Evolutionary conservation across 1,139 yeast genomes (phyloP), one percentile per base, ranked within the genome.

Genomic region (Scheffersomyces lignicola): DNA sequence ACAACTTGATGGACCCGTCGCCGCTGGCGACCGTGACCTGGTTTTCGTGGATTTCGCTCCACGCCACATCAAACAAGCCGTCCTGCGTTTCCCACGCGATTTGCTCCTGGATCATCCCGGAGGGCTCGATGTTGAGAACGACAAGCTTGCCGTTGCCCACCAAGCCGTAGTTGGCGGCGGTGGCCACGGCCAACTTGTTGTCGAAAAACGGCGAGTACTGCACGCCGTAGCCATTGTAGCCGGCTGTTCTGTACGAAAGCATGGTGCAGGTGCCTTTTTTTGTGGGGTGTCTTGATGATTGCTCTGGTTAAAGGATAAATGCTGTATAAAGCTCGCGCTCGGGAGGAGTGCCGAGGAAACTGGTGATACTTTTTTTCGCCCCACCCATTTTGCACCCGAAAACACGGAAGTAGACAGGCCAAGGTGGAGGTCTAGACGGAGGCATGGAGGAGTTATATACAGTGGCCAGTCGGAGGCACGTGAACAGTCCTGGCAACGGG

Each of bases 171-270:
- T 92, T 92, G 23, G 97, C 88, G 0, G 96, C 83, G 0, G 95
- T 72, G 1, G 96, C 94, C 23, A 88, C 94, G 0, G 96, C 97
- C 10, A 92, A 56, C 51, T 85, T 85, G 61, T 85, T 86, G 60
- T 92, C 97, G 49, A 78, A 85, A 54, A 80, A 92, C 5, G 97
- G 97, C 1, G 97, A 89, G 64, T 90, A 92, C 51, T 83, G 85
- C 11, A 89, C 83, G 0, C 84, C 83, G 56, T 87, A 88, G 11
- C 97, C 97, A 52, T 89, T 85, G 61, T 78, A 88, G 3, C 96
- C 96, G 18, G 71, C 63, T 16, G 96, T 87, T 48, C 88, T 69
- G 56, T 69, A 89, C 3, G 82, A 68, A 15, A 88, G 70, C 96
- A 90, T 89, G 10, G 18, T n/a, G n/a, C n/a, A n/a, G n/a, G n/a